Percentiles rank a stretch among this genome's conserved stretches.
Evolutionary conservation across 148 eudicot species (phyloP).

Genomic region (Bassia scoparia): DNA sequence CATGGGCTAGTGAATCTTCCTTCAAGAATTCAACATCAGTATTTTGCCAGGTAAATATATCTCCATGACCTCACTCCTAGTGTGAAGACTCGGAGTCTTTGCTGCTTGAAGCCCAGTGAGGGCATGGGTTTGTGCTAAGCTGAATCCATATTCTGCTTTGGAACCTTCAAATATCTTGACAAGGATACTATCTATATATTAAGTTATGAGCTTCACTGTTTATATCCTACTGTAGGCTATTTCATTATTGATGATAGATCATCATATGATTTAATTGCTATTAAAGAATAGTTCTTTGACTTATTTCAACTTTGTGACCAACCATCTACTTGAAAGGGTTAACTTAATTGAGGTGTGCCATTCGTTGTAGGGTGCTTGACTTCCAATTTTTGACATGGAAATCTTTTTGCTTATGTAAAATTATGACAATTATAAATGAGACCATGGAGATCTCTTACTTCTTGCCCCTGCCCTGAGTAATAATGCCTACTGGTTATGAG

Average conservation of each 20-base stretch:
- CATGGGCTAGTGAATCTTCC: constrained; percentile 67
- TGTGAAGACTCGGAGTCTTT: neutral
- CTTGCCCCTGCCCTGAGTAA: too few species aligned
- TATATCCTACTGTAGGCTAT: neutral
- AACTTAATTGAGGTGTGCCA: neutral
- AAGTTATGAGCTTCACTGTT: neutral
- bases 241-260: too few species aligned
- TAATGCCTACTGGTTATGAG: too few species aligned
- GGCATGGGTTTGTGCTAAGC: neutral
- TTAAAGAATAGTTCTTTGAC: neutral
- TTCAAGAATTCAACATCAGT: constrained; percentile 73
- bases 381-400: too few species aligned
- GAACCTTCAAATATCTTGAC: neutral
- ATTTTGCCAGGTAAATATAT: constrained; percentile 65
- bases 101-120: neutral
- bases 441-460: too few species aligned
- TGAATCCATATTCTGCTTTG: neutral
- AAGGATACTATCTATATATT: neutral
- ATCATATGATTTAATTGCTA: neutral
- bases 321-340: neutral
- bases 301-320: neutral
- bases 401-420: too few species aligned
- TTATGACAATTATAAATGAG: too few species aligned
- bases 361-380: neutral
- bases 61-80: neutral